A percentile compares a stretch with the other conserved stretches of the same genome.
phyloP scores from a whole-genome alignment of 352 stramenopile species.

The Phytophthora boehmeriae region DNA sequence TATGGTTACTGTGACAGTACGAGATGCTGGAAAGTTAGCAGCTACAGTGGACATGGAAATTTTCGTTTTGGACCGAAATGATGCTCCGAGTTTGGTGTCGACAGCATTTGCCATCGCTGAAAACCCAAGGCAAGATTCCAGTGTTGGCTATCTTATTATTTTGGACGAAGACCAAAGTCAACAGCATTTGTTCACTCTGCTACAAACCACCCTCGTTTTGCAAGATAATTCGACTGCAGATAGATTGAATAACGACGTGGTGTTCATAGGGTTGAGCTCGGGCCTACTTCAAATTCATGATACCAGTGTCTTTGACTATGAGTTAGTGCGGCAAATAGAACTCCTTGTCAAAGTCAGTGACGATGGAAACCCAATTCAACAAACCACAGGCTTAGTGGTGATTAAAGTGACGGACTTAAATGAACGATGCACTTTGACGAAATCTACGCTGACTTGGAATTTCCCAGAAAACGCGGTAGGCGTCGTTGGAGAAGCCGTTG shows the following conservation, averaged over 20 bases:
- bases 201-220: slow-evolving; percentile 17
- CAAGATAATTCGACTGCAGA: slow-evolving; percentile 12
- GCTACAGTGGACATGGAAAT: slow-evolving; percentile 13
- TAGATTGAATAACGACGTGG: slow-evolving; percentile 10
- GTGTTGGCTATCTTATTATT: slow-evolving; percentile 13
- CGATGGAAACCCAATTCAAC: slow-evolving; percentile 20
- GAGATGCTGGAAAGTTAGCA: slow-evolving; percentile 17
- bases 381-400: slow-evolving; percentile 12
- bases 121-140: slow-evolving; percentile 4
- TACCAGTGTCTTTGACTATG: slow-evolving; percentile 23
- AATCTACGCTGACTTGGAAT: background rate
- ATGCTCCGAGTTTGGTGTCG: slow-evolving; percentile 19
- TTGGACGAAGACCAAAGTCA: slow-evolving; percentile 29
- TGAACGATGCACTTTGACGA: slow-evolving; percentile 19
- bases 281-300: slow-evolving; percentile 23
- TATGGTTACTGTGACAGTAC: slow-evolving; percentile 10
- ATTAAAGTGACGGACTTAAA: slow-evolving; percentile 23
- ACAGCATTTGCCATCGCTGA: slow-evolving; percentile 15
- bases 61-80: slow-evolving; percentile 32
- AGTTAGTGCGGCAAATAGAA: slow-evolving; percentile 10
- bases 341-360: slow-evolving; percentile 19
- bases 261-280: slow-evolving; percentile 13
- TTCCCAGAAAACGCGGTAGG: slow-evolving; percentile 25
- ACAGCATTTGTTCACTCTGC: slow-evolving; percentile 19
- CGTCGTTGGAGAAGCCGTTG: slow-evolving; percentile 13